These are phyloP conservation scores for Pseudogymnoascus sp. DNA, from an alignment of 2,329 filamentous ascomycete species.

Conservation along the genomic window DNA sequence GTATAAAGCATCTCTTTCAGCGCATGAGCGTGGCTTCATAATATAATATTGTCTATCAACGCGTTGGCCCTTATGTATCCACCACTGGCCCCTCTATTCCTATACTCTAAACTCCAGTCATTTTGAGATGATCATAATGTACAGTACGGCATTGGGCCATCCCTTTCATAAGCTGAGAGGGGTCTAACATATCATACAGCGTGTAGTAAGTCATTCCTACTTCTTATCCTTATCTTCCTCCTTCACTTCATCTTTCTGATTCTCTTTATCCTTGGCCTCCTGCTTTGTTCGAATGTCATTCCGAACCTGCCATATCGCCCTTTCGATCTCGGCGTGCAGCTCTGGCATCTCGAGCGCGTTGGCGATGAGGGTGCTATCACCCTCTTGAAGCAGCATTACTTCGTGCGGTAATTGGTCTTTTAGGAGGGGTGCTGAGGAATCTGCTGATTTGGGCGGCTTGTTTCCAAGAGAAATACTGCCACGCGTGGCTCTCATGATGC, in stretches of 20 bases:
- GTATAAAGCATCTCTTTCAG: background rate
- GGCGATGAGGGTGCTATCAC: constrained; percentile 52
- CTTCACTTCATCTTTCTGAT: constrained; percentile 17
- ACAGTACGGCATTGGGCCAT: constrained; percentile 6
- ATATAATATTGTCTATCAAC: constrained; percentile 1
- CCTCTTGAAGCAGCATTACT: constrained; percentile 41
- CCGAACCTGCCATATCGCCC: constrained; percentile 70
- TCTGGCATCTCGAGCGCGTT: constrained; percentile 61
- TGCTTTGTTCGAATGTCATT: constrained; percentile 28
- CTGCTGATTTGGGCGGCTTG: constrained; percentile 1
- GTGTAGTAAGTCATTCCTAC: background rate
- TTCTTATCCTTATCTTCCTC: constrained; percentile 19
- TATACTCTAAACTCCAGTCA: background rate
- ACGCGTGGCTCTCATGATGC: constrained; percentile 14
- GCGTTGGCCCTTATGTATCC: background rate
- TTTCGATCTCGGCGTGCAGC: constrained; percentile 65
- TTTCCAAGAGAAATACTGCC: constrained; percentile 12
- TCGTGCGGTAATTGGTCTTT: constrained; percentile 29
- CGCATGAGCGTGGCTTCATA: background rate
- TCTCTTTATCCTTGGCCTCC: constrained; percentile 22
- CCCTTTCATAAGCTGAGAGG: background rate
- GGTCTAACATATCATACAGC: constrained; percentile 2
- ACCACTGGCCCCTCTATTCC: background rate
- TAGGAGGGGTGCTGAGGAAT: constrained; percentile 24
- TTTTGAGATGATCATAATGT: constrained; percentile 12